These are phyloP conservation scores for Lathyrus sativus DNA, from an alignment of 306 rosid genomes.

Conservation along the genomic window DNA sequence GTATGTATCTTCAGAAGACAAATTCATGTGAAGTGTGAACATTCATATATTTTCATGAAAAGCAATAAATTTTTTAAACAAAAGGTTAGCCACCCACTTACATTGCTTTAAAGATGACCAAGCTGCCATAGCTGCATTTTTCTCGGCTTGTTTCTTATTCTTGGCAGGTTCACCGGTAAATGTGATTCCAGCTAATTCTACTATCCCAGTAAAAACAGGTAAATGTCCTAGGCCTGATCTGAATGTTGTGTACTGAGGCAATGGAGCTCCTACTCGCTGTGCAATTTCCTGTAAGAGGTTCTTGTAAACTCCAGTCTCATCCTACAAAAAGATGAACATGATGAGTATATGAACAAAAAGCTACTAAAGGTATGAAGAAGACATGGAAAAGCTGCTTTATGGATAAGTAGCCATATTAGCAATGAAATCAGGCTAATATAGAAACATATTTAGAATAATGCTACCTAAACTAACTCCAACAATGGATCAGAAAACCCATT, in stretches of 20 bases:
- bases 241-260: slow-evolving; percentile 85
- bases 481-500: neutral
- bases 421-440: slow-evolving; percentile 4
- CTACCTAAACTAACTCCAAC: slow-evolving; percentile 6
- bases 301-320: slow-evolving; percentile 94
- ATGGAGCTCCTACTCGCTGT: slow-evolving; percentile 92
- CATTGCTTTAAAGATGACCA: slow-evolving; percentile 92
- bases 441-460: slow-evolving; percentile 12
- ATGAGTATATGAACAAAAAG: slow-evolving; percentile 38
- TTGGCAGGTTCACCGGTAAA: slow-evolving; percentile 92
- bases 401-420: slow-evolving; percentile 14
- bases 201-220: slow-evolving; percentile 91
- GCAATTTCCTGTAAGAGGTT: slow-evolving; percentile 92
- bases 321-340: slow-evolving; percentile 46
- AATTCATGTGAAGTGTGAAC: neutral
- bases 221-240: slow-evolving; percentile 93
- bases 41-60: slow-evolving; percentile 12
- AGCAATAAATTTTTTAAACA: neutral
- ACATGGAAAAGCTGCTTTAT: neutral
- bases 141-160: slow-evolving; percentile 93
- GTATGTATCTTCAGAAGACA: slow-evolving; percentile 3
- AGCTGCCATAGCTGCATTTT: slow-evolving; percentile 98
- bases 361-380: slow-evolving; percentile 11
- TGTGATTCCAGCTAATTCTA: slow-evolving; percentile 85
- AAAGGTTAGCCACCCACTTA: slow-evolving; percentile 48